Evolutionary conservation across 139 green algal species (phyloP), one percentile per base, ranked within the genome.

Genomic region (Chlorella sorokiniana): DNA sequence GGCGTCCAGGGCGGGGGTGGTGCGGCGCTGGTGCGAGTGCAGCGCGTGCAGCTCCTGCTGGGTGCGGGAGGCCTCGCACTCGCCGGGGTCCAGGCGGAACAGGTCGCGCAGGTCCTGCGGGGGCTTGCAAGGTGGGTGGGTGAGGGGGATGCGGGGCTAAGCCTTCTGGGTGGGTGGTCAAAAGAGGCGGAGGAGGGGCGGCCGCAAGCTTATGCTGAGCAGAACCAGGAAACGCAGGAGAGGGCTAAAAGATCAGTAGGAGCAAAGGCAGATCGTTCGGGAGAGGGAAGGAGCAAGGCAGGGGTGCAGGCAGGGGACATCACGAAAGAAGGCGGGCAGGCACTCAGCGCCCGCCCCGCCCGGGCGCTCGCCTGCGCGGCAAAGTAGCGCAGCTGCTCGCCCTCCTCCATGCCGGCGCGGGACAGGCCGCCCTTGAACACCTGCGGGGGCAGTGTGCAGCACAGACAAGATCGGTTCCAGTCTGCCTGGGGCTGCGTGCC

Each of bases 391-490:
- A 94, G 90, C 78, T 93, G 91, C 40, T 93, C 87, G 5, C 91
- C 94, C n/a, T 93, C 91, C 84, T 96, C 86, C 11, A 88, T 95
- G 51, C 91, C 95, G 2, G 88, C 90, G 33, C 87, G 84, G 38
- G 86, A 92, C 67, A 98, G 87, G 23, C 89, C 94, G 6, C 89
- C 91, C 88, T 96, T 97, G 89, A 92, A 96, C 62, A 96, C 90
- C 84, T 88, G 86, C 51, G 41, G 37, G 25, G 22, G 22, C 56
- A 65, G n/a, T n/a, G n/a, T n/a, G n/a, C 16, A 65, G 56, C 10
- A 65, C 56, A 65, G 56, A 31, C 56, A 22, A 16, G 11, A 59
- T 16, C 48, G 11, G 11, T 59, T 25, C 48, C 11, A 59, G 40
- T 0, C 5, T 27, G 35, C 5, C 27, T 38, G 40, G 29, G 5